A percentile compares a stretch with the other conserved stretches of the same genome.
Conservation (phyloP, 768 basidiomycete species). For the Boletus speciosus region DNA sequence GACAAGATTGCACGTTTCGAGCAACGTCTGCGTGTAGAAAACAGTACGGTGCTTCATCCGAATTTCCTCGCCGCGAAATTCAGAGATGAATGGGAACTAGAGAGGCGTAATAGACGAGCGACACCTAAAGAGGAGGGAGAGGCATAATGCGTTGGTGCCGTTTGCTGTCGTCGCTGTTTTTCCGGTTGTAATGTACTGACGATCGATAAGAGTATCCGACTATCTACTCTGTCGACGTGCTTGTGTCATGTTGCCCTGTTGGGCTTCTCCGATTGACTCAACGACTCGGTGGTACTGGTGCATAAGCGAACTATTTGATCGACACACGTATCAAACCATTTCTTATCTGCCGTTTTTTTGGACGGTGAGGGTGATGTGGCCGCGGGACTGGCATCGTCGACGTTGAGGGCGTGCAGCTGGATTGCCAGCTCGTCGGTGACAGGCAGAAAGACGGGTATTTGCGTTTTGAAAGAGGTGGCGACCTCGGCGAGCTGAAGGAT, state of each 20-base stretch:
- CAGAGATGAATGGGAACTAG: constrained; percentile 50
- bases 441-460: constrained; percentile 25
- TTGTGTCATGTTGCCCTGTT: neutral
- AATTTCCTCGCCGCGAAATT: constrained; percentile 59
- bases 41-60: constrained; percentile 57
- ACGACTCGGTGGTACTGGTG: constrained; percentile 26
- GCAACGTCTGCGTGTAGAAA: constrained; percentile 46
- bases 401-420: constrained; percentile 22
- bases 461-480: constrained; percentile 36
- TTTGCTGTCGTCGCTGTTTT: neutral
- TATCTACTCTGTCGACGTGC: neutral
- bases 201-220: constrained; percentile 10
- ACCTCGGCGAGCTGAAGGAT: constrained; percentile 37
- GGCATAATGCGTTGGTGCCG: constrained; percentile 30
- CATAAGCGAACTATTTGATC: constrained; percentile 52
- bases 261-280: constrained; percentile 14
- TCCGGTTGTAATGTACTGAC: constrained; percentile 13
- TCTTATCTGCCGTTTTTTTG: constrained; percentile 38
- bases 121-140: constrained; percentile 30
- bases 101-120: constrained; percentile 28
- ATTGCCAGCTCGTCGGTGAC: constrained; percentile 21
- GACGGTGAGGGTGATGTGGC: neutral
- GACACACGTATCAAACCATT: constrained; percentile 68
- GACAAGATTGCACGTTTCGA: constrained; percentile 66
- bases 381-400: constrained; percentile 4